Base-by-base conservation (phyloP, 495 filamentous ascomycete species). In the Bombardia bombarda region DNA sequence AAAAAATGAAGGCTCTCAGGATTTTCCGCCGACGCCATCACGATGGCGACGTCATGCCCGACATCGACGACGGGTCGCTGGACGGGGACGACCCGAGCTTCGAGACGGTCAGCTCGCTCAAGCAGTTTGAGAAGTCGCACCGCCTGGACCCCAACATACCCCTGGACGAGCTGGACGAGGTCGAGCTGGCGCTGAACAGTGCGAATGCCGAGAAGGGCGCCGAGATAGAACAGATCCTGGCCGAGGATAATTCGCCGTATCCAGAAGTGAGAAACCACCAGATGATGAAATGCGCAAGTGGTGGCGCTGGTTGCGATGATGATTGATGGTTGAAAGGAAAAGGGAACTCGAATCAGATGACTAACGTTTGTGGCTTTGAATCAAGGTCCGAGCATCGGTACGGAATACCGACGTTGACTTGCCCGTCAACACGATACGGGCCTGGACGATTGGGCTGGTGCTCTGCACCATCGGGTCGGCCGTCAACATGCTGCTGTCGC, bases 401-500 rank as follows among this genome's bases (percentile, higher is more conserved):
- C 71, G 73, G 21, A 73, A 81, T 52, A 68, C 74, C 52, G 82
- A 86, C 54, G 81, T 84, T 51, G 82, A 84, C 32, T 69, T 82
- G 37, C 73, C 77, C 22, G 69, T 67, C 42, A 84, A 83, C 53
- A 87, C 83, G 20, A 70, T 87, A 35, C 78, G 83, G 17, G 83
- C 83, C 19, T 87, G 83, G 83, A 58, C 73, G 5, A 77, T 87
- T 47, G 83, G 83, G n/a, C 45, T 86, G 52, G 21, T 85, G 13
- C 59, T 77, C 26, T 69, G 66, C 52, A 80, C 81, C 3, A 58
- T 83, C 39, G 83, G 77, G 12, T 82, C 82, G 2, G 74, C 65
- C 5, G 86, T 86, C 54, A 86, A 88, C 58, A 77, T 79, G 65
- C 57, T 86, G 33, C 82, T 87, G 63, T 82, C 77, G 24, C 65